Percentiles rank a stretch among this genome's conserved stretches.
These are phyloP conservation scores for Microdochium bolleyi DNA, from an alignment of 2,329 filamentous ascomycete species.

Conservation along the genomic window DNA sequence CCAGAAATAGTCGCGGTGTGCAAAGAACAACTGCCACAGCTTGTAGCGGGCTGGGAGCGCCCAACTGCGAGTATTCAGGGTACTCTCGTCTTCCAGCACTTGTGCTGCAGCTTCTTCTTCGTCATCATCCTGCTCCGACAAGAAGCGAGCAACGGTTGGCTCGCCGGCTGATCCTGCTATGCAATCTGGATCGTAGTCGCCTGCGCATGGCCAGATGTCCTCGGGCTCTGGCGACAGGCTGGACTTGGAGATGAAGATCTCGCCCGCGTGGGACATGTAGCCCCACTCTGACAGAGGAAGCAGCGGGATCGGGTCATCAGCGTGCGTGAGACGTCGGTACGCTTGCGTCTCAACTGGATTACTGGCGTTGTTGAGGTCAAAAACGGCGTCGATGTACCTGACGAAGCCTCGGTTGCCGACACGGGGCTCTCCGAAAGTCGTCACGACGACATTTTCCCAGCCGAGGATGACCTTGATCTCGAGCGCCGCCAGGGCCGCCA, in stretches of 20 bases:
- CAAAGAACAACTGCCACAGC: constrained; percentile 89
- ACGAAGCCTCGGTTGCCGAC: constrained; percentile 51
- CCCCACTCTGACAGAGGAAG: constrained; percentile 85
- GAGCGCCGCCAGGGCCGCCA: constrained; percentile 78
- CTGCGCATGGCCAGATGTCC: constrained; percentile 66
- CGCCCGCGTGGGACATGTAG: constrained; percentile 75
- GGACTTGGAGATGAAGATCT: constrained; percentile 74
- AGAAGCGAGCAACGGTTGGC: constrained; percentile 10
- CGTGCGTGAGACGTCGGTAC: constrained; percentile 79
- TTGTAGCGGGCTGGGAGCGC: constrained; percentile 55
- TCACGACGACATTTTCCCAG: constrained; percentile 66
- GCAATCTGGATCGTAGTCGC: constrained; percentile 64
- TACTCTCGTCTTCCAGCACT: constrained; percentile 6
- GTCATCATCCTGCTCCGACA: constrained; percentile 12
- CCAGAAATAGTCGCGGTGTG: constrained; percentile 96
- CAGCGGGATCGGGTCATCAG: constrained; percentile 79
- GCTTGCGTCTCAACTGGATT: constrained; percentile 22
- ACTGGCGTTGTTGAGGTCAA: constrained; percentile 29
- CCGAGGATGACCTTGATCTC: constrained; percentile 69
- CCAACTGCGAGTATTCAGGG: constrained; percentile 36
- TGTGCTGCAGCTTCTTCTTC: constrained; percentile 1
- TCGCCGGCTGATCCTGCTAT: constrained; percentile 51
- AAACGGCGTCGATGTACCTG: constrained; percentile 45
- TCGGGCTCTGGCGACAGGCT: constrained; percentile 57
- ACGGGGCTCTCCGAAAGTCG: constrained; percentile 86